Percentiles rank a stretch among this genome's conserved stretches.
These are phyloP conservation scores for Conticribra guillardii DNA, from an alignment of 108 stramenopile species.

Conservation along the genomic window DNA sequence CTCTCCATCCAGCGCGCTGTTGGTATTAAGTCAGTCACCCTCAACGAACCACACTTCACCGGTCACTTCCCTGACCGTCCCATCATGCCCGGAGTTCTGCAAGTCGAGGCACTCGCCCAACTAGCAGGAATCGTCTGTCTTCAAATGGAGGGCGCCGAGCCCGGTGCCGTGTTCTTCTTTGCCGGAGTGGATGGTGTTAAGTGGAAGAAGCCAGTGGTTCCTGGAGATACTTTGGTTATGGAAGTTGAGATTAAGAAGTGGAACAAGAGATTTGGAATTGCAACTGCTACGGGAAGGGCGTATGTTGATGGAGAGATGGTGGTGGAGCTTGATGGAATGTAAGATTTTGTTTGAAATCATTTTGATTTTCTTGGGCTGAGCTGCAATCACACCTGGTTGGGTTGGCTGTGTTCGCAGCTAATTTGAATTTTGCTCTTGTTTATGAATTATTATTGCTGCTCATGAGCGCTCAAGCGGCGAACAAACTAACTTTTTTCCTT, in stretches of 20 bases:
- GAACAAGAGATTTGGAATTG: slow-evolving; percentile 87
- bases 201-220: slow-evolving; percentile 98
- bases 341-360: no score
- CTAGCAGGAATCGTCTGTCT: slow-evolving; percentile 93
- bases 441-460: not conserved
- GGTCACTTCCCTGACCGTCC: slow-evolving; percentile 97
- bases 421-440: no score
- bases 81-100: slow-evolving; percentile 98
- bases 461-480: not conserved
- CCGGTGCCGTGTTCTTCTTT: slow-evolving; percentile 95
- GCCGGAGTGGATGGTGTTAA: slow-evolving; percentile 96
- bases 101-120: slow-evolving; percentile 98
- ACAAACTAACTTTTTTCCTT: not conserved
- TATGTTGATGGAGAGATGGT: slow-evolving; percentile 89
- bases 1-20: slow-evolving; percentile 78
- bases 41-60: slow-evolving; percentile 97
- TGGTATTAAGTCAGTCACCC: slow-evolving; percentile 94
- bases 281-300: slow-evolving; percentile 83
- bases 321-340: slow-evolving; percentile 85
- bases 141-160: slow-evolving; percentile 82
- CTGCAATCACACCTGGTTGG: no score
- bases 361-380: no score
- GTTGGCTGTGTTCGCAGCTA: no score
- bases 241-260: slow-evolving; percentile 92
- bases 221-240: slow-evolving; percentile 95